Percentiles rank a stretch among this genome's conserved stretches.
These are phyloP conservation scores for Ambrosia trifida DNA, from an alignment of 129 eudicot genomes.

Conservation along the genomic window DNA sequence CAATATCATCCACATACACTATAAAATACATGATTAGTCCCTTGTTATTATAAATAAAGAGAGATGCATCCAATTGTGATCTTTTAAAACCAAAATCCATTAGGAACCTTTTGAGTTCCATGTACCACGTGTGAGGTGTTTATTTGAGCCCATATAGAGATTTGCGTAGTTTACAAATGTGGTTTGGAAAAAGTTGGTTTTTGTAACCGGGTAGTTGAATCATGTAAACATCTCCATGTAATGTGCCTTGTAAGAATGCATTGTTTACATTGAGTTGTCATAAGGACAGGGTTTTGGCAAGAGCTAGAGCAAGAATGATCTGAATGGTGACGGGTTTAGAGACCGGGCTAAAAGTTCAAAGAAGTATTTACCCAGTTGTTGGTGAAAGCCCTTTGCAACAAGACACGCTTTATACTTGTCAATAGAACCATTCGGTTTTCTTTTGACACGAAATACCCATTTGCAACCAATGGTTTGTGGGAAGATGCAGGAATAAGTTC, in stretches of 20 bases:
- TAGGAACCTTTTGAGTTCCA: constrained; percentile 10
- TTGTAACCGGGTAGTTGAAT: neutral
- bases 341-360: constrained; percentile 13
- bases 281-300: neutral
- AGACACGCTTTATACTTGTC: no score
- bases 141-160: constrained; percentile 12
- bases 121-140: constrained; percentile 9
- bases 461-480: no score
- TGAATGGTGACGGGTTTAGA: constrained; percentile 13
- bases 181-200: neutral
- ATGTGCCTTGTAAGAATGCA: constrained; percentile 2
- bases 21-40: constrained; percentile 8
- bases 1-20: constrained; percentile 1
- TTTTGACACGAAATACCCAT: no score
- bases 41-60: constrained; percentile 7
- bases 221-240: constrained; percentile 7
- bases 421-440: no score
- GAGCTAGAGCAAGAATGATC: neutral
- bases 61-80: constrained; percentile 5
- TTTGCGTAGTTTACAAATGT: neutral
- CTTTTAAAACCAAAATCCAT: neutral
- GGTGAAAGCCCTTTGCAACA: constrained; percentile 1
- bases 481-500: no score
- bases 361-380: neutral
- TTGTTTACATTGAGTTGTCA: no score